phyloP scores from a whole-genome alignment of 495 filamentous ascomycete species.

The Neurospora hispaniola region DNA sequence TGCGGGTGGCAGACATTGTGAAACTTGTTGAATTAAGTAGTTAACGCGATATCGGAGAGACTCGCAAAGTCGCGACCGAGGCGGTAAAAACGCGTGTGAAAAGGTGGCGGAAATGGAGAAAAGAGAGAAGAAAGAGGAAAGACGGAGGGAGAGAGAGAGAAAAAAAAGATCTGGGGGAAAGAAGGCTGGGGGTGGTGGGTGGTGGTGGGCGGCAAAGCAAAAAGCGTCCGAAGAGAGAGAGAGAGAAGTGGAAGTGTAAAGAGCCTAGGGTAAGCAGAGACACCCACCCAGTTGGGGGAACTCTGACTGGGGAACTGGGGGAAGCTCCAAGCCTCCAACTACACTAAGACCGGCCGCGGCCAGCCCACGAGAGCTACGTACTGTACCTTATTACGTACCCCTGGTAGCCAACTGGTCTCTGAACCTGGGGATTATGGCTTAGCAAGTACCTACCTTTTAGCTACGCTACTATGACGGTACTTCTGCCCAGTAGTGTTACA shows the following conservation, averaged over 20 bases:
- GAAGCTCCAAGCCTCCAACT: not conserved
- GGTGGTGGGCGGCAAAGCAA: conserved; percentile 21
- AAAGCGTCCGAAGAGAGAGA: not conserved
- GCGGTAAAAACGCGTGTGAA: conserved; percentile 13
- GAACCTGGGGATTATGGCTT: not conserved
- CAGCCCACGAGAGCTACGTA: not conserved
- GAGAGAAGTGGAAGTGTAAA: not conserved
- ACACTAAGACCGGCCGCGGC: not conserved
- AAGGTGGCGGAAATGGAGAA: conserved; percentile 12
- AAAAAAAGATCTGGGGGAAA: conserved; percentile 20
- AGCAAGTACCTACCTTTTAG: not conserved
- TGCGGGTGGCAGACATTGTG: conserved; percentile 33
- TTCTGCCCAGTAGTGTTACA: not conserved
- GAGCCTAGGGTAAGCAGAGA: conserved; percentile 1
- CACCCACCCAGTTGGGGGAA: not conserved
- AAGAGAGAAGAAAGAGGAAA: conserved; percentile 14
- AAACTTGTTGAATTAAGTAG: conserved; percentile 16
- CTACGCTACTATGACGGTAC: not conserved
- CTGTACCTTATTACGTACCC: not conserved
- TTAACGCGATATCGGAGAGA: conserved; percentile 9
- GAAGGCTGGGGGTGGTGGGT: conserved; percentile 20
- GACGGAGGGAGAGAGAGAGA: conserved; percentile 11
- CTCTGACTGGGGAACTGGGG: conserved; percentile 1
- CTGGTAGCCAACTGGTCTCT: not conserved
- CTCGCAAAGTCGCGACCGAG: conserved; percentile 11